These are phyloP conservation scores for Cephaloascus fragrans DNA, from an alignment of 805 yeast genomes.

Conservation along the genomic window DNA sequence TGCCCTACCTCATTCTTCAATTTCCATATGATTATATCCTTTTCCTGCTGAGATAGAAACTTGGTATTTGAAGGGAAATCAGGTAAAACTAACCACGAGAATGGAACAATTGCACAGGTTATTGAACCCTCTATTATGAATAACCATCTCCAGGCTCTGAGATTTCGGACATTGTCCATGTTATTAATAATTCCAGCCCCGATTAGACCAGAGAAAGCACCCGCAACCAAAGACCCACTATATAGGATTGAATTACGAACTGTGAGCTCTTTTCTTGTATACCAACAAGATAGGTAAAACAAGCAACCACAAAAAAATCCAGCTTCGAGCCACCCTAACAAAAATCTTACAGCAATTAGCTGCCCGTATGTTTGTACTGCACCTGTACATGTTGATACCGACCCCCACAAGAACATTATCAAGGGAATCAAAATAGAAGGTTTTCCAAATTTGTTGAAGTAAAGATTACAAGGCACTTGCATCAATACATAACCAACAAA, in stretches of 20 bases:
- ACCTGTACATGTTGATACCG: slow-evolving; percentile 36
- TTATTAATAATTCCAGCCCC: slow-evolving; percentile 42
- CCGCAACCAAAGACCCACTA: slow-evolving; percentile 40
- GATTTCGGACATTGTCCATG: slow-evolving; percentile 28
- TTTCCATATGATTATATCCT: slow-evolving; percentile 30
- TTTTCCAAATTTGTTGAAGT: slow-evolving; percentile 33
- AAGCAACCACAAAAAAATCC: slow-evolving; percentile 38
- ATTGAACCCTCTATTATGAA: slow-evolving; percentile 47
- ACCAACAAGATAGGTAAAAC: slow-evolving; percentile 46
- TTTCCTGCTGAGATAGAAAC: slow-evolving; percentile 33
- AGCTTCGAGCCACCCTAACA: slow-evolving; percentile 38
- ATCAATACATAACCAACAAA: slow-evolving; percentile 39
- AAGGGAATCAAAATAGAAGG: slow-evolving; percentile 41
- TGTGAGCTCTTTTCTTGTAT: slow-evolving; percentile 38
- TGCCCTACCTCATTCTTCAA: slow-evolving; percentile 28
- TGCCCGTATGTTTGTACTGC: slow-evolving; percentile 34
- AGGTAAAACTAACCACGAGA: slow-evolving; percentile 39
- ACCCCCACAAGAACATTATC: slow-evolving; percentile 44
- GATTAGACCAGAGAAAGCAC: slow-evolving; percentile 46
- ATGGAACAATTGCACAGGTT: slow-evolving; percentile 34
- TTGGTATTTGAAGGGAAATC: slow-evolving; percentile 43
- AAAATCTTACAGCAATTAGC: slow-evolving; percentile 33
- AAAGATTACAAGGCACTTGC: slow-evolving; percentile 40
- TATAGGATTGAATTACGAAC: slow-evolving; percentile 39
- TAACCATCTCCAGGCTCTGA: slow-evolving; percentile 45